Conservation (phyloP, 2,329 filamentous ascomycete genomes). For the Aspergillus sp. region DNA sequence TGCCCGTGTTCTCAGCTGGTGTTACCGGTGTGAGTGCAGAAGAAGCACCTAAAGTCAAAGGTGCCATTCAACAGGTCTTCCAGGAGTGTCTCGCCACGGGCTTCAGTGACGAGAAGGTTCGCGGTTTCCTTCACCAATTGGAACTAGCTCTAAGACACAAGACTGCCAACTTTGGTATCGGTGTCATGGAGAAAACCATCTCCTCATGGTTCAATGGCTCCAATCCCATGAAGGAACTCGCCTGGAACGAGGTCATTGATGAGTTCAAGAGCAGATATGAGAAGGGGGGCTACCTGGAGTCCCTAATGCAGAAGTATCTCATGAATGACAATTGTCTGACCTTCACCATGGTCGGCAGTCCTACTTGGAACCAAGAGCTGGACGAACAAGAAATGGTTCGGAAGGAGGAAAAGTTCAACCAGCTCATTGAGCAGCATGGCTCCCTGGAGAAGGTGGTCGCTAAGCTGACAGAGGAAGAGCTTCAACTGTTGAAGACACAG, state of each 20-base stretch:
- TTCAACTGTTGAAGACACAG: constrained; percentile 78
- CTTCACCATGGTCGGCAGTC: constrained; percentile 90
- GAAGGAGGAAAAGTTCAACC: constrained; percentile 71
- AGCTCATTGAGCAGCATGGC: constrained; percentile 68
- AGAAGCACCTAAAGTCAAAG: constrained; percentile 75
- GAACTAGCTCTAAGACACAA: constrained; percentile 95
- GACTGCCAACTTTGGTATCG: constrained; percentile 91
- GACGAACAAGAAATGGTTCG: constrained; percentile 74
- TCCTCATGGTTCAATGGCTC: constrained; percentile 94
- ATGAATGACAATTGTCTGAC: constrained; percentile 82
- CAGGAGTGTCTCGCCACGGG: constrained; percentile 70
- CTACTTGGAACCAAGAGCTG: constrained; percentile 71
- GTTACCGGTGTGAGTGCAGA: constrained; percentile 83
- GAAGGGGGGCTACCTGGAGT: constrained; percentile 77
- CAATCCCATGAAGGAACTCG: constrained; percentile 85
- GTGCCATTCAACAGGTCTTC: constrained; percentile 71
- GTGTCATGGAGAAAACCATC: constrained; percentile 82
- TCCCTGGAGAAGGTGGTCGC: constrained; percentile 70
- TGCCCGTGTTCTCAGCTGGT: constrained; percentile 85
- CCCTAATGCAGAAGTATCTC: constrained; percentile 84
- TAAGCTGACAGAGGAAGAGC: constrained; percentile 73
- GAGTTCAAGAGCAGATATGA: constrained; percentile 78
- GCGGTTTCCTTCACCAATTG: constrained; percentile 89
- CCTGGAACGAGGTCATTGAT: constrained; percentile 86
- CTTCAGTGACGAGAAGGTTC: constrained; percentile 86